A percentile compares a stretch with the other conserved stretches of the same genome.
These are phyloP conservation scores for Magnaporthiopsis incrustans DNA, from an alignment of 2,329 filamentous ascomycete species.

Conservation along the genomic window DNA sequence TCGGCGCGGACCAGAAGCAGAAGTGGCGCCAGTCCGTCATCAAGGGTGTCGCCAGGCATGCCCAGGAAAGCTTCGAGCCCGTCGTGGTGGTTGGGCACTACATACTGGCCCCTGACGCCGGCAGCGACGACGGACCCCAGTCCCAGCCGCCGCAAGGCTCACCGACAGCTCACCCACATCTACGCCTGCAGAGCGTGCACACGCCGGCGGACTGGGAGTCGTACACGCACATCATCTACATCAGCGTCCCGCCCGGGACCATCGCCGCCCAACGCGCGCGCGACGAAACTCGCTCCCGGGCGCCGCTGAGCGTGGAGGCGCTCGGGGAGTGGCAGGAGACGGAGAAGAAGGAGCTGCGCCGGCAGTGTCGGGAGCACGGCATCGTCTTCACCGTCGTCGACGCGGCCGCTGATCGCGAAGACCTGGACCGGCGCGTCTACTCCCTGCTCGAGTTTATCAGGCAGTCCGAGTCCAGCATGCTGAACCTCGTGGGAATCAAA, in stretches of 20 bases:
- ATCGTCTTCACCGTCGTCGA: conserved; percentile 35
- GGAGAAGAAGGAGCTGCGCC: conserved; percentile 34
- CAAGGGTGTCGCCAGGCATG: conserved; percentile 23
- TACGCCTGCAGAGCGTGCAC: conserved; percentile 20
- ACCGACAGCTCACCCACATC: too few relatives aligned
- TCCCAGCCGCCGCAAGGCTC: conserved; percentile 8
- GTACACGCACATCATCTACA: conserved; percentile 53
- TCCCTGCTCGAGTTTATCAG: conserved; percentile 28
- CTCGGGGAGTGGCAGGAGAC: conserved; percentile 37
- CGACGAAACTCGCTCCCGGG: conserved; percentile 30
- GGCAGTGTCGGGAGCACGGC: conserved; percentile 32
- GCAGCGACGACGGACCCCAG: conserved; percentile 13
- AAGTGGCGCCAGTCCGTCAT: conserved; percentile 37
- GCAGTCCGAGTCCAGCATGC: conserved; percentile 18
- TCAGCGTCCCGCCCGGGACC: conserved; percentile 30
- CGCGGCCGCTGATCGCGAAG: background rate
- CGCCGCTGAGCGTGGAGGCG: conserved; percentile 23
- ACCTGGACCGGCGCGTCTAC: conserved; percentile 14
- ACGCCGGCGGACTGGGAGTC: conserved; percentile 36
- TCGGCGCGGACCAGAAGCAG: conserved; percentile 27
- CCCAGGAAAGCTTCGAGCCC: conserved; percentile 17
- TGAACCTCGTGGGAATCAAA: conserved; percentile 27
- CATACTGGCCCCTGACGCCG: conserved; percentile 33
- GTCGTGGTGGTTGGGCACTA: conserved; percentile 48
- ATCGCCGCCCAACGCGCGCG: conserved; percentile 28